Conservation (phyloP, 768 basidiomycete species). For the Suillus decipiens region DNA sequence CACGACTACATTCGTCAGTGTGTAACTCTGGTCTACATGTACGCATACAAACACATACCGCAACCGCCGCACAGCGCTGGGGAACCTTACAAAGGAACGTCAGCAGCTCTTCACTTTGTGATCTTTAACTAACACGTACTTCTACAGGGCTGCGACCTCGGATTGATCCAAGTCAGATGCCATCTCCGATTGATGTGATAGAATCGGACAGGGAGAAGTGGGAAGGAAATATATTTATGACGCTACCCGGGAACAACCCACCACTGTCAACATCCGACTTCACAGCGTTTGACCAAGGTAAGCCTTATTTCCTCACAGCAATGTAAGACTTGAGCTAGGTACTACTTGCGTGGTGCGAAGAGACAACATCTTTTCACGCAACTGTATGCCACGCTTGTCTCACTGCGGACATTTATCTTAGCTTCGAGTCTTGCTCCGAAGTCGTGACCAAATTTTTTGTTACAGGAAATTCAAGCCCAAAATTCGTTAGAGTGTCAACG, state of each 20-base stretch:
- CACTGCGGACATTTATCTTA: background rate
- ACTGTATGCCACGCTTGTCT: background rate
- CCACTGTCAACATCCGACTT: slow-evolving; percentile 90
- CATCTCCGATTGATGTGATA: slow-evolving; percentile 82
- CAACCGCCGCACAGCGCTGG: slow-evolving; percentile 65
- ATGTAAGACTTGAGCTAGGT: background rate
- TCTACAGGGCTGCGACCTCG: slow-evolving; percentile 69
- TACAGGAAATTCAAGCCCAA: slow-evolving; percentile 86
- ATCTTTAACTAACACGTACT: slow-evolving; percentile 12
- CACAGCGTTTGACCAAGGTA: slow-evolving; percentile 89
- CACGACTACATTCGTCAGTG: background rate
- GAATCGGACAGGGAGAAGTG: slow-evolving; percentile 80
- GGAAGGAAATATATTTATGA: slow-evolving; percentile 70
- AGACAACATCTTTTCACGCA: background rate
- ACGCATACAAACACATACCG: slow-evolving; percentile 40
- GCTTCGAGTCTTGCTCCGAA: background rate
- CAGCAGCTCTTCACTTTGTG: background rate
- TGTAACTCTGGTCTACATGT: background rate
- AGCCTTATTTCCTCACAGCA: slow-evolving; percentile 11
- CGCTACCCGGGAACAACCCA: slow-evolving; percentile 59
- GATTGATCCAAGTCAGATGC: slow-evolving; percentile 88
- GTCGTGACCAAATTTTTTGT: slow-evolving; percentile 1
- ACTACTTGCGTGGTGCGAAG: background rate
- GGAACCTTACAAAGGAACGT: slow-evolving; percentile 44
- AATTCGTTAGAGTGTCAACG: slow-evolving; percentile 85